phyloP scores from a whole-genome alignment of 2,329 filamentous ascomycete species.

The Thermochaetoides dissita region DNA sequence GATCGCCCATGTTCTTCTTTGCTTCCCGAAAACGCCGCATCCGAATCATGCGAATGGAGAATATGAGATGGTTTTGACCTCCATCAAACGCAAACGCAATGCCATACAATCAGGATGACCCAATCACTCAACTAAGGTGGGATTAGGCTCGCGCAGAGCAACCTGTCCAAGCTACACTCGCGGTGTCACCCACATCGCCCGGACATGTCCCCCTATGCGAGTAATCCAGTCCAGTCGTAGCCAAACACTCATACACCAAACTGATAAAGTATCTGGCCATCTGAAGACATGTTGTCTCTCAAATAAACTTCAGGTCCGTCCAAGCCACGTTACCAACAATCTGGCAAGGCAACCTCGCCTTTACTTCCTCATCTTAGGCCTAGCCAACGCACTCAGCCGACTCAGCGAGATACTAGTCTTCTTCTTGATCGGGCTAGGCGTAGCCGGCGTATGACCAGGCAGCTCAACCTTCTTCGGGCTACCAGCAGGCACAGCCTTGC shows the following conservation, averaged over 20 bases:
- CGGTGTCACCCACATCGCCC: conserved; percentile 6
- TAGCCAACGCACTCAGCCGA: conserved; percentile 46
- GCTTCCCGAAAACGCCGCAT: too few relatives aligned
- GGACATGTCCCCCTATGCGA: neutral
- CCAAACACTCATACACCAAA: too few relatives aligned
- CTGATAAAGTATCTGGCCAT: too few relatives aligned
- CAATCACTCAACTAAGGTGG: too few relatives aligned
- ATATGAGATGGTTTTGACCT: too few relatives aligned
- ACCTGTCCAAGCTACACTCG: conserved; percentile 4
- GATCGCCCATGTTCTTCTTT: too few relatives aligned
- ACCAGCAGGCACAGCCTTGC: conserved; percentile 7
- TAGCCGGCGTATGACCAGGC: conserved; percentile 9
- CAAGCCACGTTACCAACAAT: neutral
- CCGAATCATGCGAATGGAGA: too few relatives aligned
- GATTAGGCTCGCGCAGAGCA: neutral
- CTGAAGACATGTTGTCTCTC: too few relatives aligned
- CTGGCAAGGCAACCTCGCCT: neutral
- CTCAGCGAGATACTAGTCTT: conserved; percentile 38
- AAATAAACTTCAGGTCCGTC: neutral
- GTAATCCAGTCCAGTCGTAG: neutral
- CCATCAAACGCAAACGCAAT: neutral
- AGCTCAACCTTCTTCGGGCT: conserved; percentile 19
- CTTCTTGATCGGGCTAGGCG: conserved; percentile 39
- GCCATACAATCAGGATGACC: neutral
- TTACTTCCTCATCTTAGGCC: conserved; percentile 39